A percentile compares a stretch with the other conserved stretches of the same genome.
These are phyloP conservation scores for Ambrosia artemisiifolia DNA, from an alignment of 129 eudicot genomes.

Conservation along the genomic window DNA sequence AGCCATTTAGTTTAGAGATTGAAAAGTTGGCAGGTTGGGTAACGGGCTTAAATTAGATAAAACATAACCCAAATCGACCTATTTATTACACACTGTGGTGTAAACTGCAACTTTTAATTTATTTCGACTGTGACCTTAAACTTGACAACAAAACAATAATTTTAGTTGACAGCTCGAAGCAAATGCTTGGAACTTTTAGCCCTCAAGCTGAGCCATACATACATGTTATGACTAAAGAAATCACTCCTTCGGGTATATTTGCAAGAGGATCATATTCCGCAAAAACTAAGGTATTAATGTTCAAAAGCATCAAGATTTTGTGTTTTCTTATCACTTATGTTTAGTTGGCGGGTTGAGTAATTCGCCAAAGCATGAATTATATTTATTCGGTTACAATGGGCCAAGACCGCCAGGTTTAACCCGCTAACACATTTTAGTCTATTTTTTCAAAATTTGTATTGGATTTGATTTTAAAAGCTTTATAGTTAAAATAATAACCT, in stretches of 20 bases:
- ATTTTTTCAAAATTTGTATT: background rate
- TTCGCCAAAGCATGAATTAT: background rate
- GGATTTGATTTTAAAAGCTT: background rate
- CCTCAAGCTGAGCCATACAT: slow-evolving; percentile 61
- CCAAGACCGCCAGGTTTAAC: background rate
- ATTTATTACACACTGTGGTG: background rate
- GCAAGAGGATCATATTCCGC: slow-evolving; percentile 68
- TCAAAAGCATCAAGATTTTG: background rate
- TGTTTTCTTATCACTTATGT: background rate
- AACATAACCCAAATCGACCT: background rate
- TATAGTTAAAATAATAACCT: background rate
- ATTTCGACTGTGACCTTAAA: slow-evolving; percentile 2
- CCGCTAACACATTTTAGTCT: background rate
- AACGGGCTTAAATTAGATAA: background rate
- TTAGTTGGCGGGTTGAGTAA: background rate
- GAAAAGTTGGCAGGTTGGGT: background rate
- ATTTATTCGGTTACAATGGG: background rate
- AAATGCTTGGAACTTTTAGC: slow-evolving; percentile 68
- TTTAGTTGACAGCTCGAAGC: slow-evolving; percentile 59
- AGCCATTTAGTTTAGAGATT: background rate
- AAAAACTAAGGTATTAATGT: slow-evolving; percentile 46
- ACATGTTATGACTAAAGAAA: slow-evolving; percentile 58
- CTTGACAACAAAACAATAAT: slow-evolving; percentile 2
- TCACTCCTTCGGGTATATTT: slow-evolving; percentile 56
- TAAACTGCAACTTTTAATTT: background rate